These are phyloP conservation scores for Flaveria brownii DNA, from an alignment of 129 eudicot genomes.

Conservation along the genomic window DNA sequence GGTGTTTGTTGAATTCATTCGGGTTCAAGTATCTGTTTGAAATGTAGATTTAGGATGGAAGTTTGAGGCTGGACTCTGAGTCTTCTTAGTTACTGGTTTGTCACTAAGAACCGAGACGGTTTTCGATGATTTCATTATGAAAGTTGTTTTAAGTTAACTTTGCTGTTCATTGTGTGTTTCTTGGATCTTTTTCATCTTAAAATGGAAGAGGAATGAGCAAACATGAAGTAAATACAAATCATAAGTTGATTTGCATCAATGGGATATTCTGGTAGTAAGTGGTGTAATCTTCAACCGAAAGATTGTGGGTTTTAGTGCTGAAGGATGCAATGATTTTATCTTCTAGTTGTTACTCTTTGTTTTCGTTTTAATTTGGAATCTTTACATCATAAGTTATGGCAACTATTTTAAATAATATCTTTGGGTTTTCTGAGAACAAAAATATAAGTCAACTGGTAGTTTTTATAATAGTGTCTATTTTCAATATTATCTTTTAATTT, in stretches of 20 bases:
- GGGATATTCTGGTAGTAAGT: too few relatives aligned
- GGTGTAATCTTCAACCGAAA: too few relatives aligned
- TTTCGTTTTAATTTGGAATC: background rate
- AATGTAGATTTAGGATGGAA: conserved; percentile 45
- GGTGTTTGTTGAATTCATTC: conserved; percentile 35
- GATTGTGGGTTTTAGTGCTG: too few relatives aligned
- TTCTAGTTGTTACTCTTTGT: too few relatives aligned
- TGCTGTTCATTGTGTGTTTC: conserved; percentile 3
- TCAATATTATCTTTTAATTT: too few relatives aligned
- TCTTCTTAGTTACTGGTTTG: conserved; percentile 37
- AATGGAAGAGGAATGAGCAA: background rate
- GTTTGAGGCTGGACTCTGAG: conserved; percentile 34
- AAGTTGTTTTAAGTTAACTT: conserved; percentile 28
- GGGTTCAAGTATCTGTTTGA: conserved; percentile 41
- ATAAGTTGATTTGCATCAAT: too few relatives aligned
- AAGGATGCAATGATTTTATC: too few relatives aligned
- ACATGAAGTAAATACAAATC: background rate
- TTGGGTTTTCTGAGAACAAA: too few relatives aligned
- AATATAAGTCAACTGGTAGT: background rate
- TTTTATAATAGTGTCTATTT: too few relatives aligned
- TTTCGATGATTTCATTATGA: conserved; percentile 26
- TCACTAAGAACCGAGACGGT: conserved; percentile 35
- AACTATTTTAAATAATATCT: background rate
- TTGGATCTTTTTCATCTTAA: conserved; percentile 23
- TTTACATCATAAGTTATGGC: background rate